Evolutionary conservation across 2,329 filamentous ascomycete species (phyloP).

Genomic region (Trichoderma pleuroti): DNA sequence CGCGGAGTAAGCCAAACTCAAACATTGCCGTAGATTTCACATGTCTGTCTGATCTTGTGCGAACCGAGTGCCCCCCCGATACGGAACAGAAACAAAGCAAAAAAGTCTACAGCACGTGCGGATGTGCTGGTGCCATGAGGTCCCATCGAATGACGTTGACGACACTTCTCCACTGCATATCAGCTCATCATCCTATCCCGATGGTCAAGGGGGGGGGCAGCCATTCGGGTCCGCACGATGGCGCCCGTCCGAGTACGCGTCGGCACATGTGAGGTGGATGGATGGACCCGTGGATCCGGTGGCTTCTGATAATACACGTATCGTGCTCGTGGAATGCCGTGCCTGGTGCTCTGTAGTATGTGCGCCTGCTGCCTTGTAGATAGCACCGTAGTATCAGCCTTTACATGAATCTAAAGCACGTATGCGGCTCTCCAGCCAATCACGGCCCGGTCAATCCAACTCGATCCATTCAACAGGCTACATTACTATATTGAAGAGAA

Average conservation of each 20-base stretch:
- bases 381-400: neutral
- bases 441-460: neutral
- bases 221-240: neutral
- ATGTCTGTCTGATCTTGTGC: neutral
- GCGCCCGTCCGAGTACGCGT: neutral
- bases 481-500: neutral
- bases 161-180: neutral
- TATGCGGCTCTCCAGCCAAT: neutral
- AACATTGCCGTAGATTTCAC: neutral
- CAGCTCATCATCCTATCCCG: constrained; percentile 1
- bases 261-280: neutral
- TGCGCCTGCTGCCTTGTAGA: neutral
- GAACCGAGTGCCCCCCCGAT: neutral
- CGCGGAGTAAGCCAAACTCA: neutral
- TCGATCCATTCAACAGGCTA: neutral
- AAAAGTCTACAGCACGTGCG: neutral
- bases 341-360: neutral
- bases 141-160: neutral
- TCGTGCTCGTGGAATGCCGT: neutral
- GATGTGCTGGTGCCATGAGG: neutral
- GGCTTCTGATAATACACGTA: neutral
- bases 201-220: neutral
- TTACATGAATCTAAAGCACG: neutral
- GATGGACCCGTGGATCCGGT: neutral
- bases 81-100: neutral